Evolutionary conservation across 441 rosid genomes (phyloP), one percentile per base, ranked within the genome.

Genomic region (Hura crepitans): DNA sequence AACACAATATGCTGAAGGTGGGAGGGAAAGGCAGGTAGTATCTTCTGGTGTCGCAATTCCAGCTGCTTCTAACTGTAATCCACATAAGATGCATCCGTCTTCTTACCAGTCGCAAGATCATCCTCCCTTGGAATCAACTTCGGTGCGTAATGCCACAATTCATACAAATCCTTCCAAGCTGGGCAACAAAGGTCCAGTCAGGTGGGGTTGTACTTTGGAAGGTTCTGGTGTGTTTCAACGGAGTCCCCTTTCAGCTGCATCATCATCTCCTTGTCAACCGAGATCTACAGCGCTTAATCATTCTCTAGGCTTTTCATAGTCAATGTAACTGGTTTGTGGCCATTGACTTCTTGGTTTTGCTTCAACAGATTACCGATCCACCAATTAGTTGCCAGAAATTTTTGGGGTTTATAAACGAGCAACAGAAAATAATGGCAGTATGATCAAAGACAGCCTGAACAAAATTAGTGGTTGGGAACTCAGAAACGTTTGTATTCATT

Each of bases 151-250:
- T 53, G 77, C 69, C 25, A 67, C 59, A 66, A 69, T 67, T n/a
- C 72, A 68, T 15, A 59, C 77, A 51, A 67, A 73, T 51, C 68
- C 80, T 22, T 56, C 81, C 11, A 65, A 78, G 61, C 73, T 69
- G 62, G 70, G 76, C 50, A 80, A 74, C 65, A 20, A 86, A 51
- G 71, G 72, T 69, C 77, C 81, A 2, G 78, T 65, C 22, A 66
- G 70, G 66, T 83, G 87, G 88, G 78, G 74, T 47, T 75, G 85
- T 68, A 56, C 82, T 50, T 57, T 81, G 5, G 88, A 79, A 71
- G 80, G 79, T 70, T 55, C 87, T 5, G 63, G 69, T 47, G 73
- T 75, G 70, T 74, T 70, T 70, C 87, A 72, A 62, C 82, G 76
- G 62, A 69, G 60, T 72, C 78, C 81, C 51, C 75, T 79, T 18